phyloP scores from a whole-genome alignment of 2,329 filamentous ascomycete genomes.

The Gaeumannomyces sp. region DNA sequence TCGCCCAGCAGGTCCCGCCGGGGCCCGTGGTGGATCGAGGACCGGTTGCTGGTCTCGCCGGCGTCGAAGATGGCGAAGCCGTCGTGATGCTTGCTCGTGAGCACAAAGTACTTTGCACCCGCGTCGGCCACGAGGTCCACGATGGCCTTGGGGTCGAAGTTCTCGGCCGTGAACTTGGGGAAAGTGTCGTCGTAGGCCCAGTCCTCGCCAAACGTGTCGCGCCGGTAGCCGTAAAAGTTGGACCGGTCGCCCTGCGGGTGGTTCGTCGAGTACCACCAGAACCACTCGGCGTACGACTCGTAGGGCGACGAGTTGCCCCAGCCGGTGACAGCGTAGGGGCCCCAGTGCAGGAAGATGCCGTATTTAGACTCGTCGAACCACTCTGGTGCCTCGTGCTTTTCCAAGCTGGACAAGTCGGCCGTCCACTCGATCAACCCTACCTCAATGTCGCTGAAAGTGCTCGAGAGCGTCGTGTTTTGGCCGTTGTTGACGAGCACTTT shows the following conservation, averaged over 20 bases:
- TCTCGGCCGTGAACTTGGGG: constrained; percentile 22
- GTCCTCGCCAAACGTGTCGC: constrained; percentile 10
- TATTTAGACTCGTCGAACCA: constrained; percentile 52
- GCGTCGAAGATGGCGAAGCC: constrained; percentile 40
- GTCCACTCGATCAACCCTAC: constrained; percentile 29
- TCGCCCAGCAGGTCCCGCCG: constrained; percentile 34
- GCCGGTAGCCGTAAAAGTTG: constrained; percentile 40
- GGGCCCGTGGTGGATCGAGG: constrained; percentile 34
- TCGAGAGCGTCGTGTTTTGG: constrained; percentile 9
- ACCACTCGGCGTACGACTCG: constrained; percentile 39
- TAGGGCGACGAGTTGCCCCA: constrained; percentile 41
- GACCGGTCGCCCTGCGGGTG: constrained; percentile 35
- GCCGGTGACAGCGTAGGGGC: constrained; percentile 47
- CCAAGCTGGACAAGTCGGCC: constrained; percentile 23
- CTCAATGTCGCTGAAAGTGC: constrained; percentile 18
- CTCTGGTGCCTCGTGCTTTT: constrained; percentile 35
- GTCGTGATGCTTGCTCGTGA: constrained; percentile 42
- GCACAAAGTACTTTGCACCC: constrained; percentile 38
- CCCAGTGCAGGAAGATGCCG: constrained; percentile 58
- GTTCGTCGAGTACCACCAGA: constrained; percentile 44
- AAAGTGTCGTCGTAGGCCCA: constrained; percentile 25
- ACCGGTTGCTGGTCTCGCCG: constrained; percentile 31
- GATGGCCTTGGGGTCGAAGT: constrained; percentile 21
- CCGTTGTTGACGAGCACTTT: constrained; percentile 10
- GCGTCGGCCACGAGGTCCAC: constrained; percentile 31